A percentile compares a stretch with the other conserved stretches of the same genome.
These are phyloP conservation scores for Alnus glutinosa DNA, from an alignment of 306 rosid genomes.

Conservation along the genomic window DNA sequence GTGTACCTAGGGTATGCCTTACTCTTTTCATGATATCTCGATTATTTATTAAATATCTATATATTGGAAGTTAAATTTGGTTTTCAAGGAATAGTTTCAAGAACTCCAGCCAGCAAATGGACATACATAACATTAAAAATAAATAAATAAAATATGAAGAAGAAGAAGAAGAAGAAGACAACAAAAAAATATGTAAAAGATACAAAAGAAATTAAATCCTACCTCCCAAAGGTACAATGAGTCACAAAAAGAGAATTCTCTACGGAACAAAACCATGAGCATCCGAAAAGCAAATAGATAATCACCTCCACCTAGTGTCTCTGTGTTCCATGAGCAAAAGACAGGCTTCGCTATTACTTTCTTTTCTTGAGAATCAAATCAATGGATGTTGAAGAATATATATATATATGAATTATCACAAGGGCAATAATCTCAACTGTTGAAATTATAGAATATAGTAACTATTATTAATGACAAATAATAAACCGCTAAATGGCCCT, in stretches of 20 bases:
- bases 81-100: background rate
- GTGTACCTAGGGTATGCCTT: too few relatives aligned
- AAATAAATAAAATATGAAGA: background rate
- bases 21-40: too few relatives aligned
- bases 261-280: constrained; percentile 98
- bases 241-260: constrained; percentile 97
- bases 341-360: constrained; percentile 27
- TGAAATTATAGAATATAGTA: constrained; percentile 5
- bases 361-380: constrained; percentile 19
- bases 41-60: too few relatives aligned
- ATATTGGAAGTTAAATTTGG: constrained; percentile 8
- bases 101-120: constrained; percentile 5
- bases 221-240: constrained; percentile 99
- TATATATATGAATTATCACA: background rate
- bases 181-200: constrained; percentile 1
- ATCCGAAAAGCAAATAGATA: constrained; percentile 97
- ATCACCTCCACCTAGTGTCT: constrained; percentile 94
- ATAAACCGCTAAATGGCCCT: background rate
- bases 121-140: constrained; percentile 6
- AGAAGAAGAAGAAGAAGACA: too few relatives aligned
- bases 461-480: constrained; percentile 1
- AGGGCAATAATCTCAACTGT: constrained; percentile 15
- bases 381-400: constrained; percentile 25
- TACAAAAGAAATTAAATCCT: constrained; percentile 17
- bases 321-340: constrained; percentile 57